Percentiles rank a stretch among this genome's conserved stretches.
phyloP scores from a whole-genome alignment of 1,284 basidiomycete genomes.

The Microstroma glucosiphilum region DNA sequence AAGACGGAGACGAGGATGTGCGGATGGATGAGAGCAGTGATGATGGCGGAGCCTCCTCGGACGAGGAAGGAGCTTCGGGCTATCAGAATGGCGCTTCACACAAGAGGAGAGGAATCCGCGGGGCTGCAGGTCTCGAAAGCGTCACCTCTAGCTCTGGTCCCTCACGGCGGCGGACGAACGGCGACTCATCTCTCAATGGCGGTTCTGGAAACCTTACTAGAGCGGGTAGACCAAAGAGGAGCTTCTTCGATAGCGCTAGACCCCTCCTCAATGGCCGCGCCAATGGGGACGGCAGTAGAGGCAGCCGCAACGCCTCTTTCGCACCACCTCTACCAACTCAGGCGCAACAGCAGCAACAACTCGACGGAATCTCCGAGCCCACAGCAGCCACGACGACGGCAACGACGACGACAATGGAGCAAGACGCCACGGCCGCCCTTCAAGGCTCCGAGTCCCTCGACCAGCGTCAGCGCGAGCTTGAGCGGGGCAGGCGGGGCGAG shows the following conservation, averaged over 20 bases:
- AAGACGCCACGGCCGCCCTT: background rate
- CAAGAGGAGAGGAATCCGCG: background rate
- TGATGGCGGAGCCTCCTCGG: background rate
- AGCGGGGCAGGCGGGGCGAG: constrained; percentile 3
- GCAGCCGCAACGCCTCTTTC: background rate
- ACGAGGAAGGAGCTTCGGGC: background rate
- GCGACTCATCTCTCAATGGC: background rate
- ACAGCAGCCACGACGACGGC: background rate
- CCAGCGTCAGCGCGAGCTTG: background rate
- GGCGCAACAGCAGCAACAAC: background rate
- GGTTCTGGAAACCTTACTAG: background rate
- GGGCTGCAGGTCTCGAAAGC: background rate
- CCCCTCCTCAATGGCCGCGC: background rate
- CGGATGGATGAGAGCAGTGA: background rate
- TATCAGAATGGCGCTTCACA: background rate
- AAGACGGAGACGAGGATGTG: background rate
- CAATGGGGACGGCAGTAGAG: background rate
- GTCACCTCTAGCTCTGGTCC: background rate
- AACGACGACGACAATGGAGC: background rate
- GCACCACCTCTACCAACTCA: background rate
- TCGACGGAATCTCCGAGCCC: background rate
- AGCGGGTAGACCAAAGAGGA: background rate
- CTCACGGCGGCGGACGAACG: background rate
- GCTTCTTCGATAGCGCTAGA: background rate
- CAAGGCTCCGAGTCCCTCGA: background rate